Base-by-base conservation (phyloP, 1,139 yeast species). In the Magnusiomyces fungicola region DNA sequence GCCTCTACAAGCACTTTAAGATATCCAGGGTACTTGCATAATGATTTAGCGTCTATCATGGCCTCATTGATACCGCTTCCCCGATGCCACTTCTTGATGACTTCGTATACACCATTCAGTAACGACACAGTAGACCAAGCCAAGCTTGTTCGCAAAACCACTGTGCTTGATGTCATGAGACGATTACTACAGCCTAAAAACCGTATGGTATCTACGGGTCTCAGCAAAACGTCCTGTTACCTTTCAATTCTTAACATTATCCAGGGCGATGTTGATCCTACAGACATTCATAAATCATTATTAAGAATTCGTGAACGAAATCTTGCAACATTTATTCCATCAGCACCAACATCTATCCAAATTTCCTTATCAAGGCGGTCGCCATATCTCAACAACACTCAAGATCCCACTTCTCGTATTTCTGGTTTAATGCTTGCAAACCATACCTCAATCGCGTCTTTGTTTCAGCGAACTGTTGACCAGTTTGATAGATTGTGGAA, bases 11-110 rank as follows among this genome's bases (percentile, higher is more conserved):
- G 90, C 55, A 88, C 97, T 0, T 69, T 92, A 38, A 72, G 98
- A 55, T 92, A 87, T 64, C 98, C 98, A 2, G 83, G 95, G 45
- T 89, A 89, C 66, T 81, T 89, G 78, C 92, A 86, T 72, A 85
- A 85, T 59, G 89, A 95, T 18, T 70, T 85, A 57, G 88, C 90
- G 44, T 83, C 95, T 47, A 81, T 92, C 18, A 69, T 89, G 51
- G 83, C 97, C 1, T 80, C 94, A 0, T 69, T 94, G 55, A 78
- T 92, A 2, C 97, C 97, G 1, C 82, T 90, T 0, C 96, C 97
- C 1, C 88, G 87, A 48, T 73, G 90, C 57, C 96, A 92, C 66
- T 94, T 92, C 61, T 69, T 92, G 25, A 78, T 84, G 39, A 84
- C 97, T 3, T 80, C 96, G 49, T 85, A 86, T 59, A 88, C 97